Evolutionary conservation across 225 moss, liverwort and hornwort genomes (phyloP), one percentile per base, ranked within the genome.

Genomic region (Pseudisothecium myosuroides): DNA sequence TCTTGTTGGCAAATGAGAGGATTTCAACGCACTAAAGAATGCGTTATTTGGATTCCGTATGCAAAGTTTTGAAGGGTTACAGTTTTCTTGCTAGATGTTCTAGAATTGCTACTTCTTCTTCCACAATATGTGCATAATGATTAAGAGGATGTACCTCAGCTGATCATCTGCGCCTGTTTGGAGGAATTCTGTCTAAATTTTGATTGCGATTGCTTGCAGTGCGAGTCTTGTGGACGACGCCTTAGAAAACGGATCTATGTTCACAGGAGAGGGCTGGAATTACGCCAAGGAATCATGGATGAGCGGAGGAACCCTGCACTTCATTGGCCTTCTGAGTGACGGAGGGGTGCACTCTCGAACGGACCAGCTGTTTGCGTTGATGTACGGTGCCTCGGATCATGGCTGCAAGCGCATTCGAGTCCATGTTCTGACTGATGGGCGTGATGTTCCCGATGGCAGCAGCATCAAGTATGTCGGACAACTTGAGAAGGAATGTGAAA

Each of bases 341-440:
- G 97, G 97, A 89, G 97, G 97, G 28, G 97, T 97, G 87, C 96
- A 97, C 89, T 97, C 97, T 47, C 89, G 97, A 76, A 95, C 94
- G 67, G 94, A 96, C 87, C 97, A 97, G 90, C 93, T 97, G 10
- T 89, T 92, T 47, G 91, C 93, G 36, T 90, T 97, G 89, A 96
- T 97, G 94, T 95, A 95, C 66, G 97, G 96, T 76, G 96, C 96
- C 64, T 85, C 84, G 39, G 96, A 96, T 71, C 91, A 92, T 17
- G 97, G 97, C 34, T 96, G 95, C 95, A 96, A 97, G 91, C 95
- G 93, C 78, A 96, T 96, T 56, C 92, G 97, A 60, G 95, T 97
- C 36, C 97, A 97, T 82, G 92, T 95, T 56, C 92, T 97, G 18
- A 97, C 96, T 23, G 97, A 97, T 45, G 97, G 97, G 74, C 96